Percentiles rank a stretch among this genome's conserved stretches.
phyloP scores from a whole-genome alignment of 139 green algal genomes.

The Bryopsis sp. region DNA sequence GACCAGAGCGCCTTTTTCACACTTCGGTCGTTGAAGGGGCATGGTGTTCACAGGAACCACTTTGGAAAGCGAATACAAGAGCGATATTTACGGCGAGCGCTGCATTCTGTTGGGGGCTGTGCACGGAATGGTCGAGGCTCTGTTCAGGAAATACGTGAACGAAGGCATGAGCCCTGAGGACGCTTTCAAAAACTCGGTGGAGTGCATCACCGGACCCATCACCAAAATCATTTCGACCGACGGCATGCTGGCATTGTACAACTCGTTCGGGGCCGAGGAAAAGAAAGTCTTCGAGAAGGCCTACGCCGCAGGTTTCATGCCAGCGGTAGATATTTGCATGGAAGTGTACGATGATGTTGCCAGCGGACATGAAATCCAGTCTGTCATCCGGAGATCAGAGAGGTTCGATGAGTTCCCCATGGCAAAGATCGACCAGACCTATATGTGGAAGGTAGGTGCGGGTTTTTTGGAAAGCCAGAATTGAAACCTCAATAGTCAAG shows the following conservation, averaged over 20 bases:
- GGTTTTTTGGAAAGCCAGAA: too few relatives aligned
- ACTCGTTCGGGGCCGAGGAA: constrained; percentile 63
- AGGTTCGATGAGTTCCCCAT: constrained; percentile 96
- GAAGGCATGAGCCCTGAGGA: constrained; percentile 73
- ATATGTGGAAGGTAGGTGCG: constrained; percentile 95
- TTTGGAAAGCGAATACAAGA: constrained; percentile 97
- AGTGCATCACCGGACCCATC: constrained; percentile 97
- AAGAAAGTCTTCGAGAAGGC: constrained; percentile 84
- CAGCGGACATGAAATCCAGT: constrained; percentile 97
- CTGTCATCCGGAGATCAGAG: constrained; percentile 79
- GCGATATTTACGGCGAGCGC: constrained; percentile 98
- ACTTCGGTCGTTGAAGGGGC: too few relatives aligned
- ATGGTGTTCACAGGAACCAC: constrained; percentile 83
- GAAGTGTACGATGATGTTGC: constrained; percentile 99
- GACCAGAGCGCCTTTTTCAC: background rate
- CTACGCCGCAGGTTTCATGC: constrained; percentile 79
- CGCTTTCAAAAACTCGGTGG: constrained; percentile 91
- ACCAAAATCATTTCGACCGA: constrained; percentile 86
- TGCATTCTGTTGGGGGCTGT: constrained; percentile 95
- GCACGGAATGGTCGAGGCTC: constrained; percentile 95
- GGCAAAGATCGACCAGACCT: constrained; percentile 96
- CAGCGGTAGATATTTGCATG: constrained; percentile 93
- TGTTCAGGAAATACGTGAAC: constrained; percentile 86
- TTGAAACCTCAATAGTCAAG: too few relatives aligned
- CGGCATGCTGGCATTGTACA: constrained; percentile 95